Evolutionary conservation across 306 rosid genomes (phyloP).

Genomic region (Gynostemma pentaphyllum): DNA sequence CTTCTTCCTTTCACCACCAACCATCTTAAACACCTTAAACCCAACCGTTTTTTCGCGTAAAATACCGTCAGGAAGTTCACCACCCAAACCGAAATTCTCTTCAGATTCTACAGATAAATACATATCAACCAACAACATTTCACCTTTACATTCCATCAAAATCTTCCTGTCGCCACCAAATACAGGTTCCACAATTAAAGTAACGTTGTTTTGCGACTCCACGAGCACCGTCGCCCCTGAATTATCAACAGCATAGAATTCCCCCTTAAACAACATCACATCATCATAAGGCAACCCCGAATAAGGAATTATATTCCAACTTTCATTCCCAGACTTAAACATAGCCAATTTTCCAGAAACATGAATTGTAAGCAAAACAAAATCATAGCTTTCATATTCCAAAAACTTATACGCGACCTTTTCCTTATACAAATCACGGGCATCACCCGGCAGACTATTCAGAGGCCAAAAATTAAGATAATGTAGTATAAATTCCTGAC

Average conservation of each 20-base stretch:
- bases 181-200: conserved; percentile 43
- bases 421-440: conserved; percentile 42
- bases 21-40: conserved; percentile 42
- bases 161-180: conserved; percentile 87
- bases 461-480: conserved; percentile 17
- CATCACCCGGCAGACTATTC: conserved; percentile 17
- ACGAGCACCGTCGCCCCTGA: conserved; percentile 51
- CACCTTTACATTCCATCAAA: conserved; percentile 51
- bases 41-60: conserved; percentile 41
- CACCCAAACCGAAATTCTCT: conserved; percentile 3
- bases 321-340: conserved; percentile 34
- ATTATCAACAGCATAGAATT: conserved; percentile 49
- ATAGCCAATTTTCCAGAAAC: conserved; percentile 65
- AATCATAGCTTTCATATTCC: conserved; percentile 14
- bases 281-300: conserved; percentile 69
- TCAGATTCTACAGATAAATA: conserved; percentile 19
- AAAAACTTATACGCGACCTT: conserved; percentile 42
- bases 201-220: conserved; percentile 17
- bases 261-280: conserved; percentile 32
- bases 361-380: conserved; percentile 55
- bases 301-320: conserved; percentile 49
- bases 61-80: conserved; percentile 15
- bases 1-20: conserved; percentile 24
- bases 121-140: conserved; percentile 57
- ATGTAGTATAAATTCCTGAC: conserved; percentile 38